A percentile compares a stretch with the other conserved stretches of the same genome.
Conservation (phyloP, 495 filamentous ascomycete genomes). For the Tuber umbilicatum region DNA sequence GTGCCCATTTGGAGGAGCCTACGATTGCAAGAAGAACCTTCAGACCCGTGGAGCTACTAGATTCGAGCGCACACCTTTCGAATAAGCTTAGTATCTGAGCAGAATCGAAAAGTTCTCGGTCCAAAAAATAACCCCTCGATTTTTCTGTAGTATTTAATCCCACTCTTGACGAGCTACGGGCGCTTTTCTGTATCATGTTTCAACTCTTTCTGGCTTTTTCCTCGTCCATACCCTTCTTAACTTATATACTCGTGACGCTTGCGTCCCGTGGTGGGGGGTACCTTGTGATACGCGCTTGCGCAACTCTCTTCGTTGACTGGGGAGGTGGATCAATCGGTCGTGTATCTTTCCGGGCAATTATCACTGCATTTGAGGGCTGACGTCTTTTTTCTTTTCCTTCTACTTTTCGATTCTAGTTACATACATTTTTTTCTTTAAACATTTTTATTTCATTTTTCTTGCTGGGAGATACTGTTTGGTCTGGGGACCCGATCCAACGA, state of each 20-base stretch:
- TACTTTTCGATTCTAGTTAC: background rate
- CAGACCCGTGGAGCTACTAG: constrained; percentile 29
- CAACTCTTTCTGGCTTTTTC: background rate
- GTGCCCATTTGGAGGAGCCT: constrained; percentile 39
- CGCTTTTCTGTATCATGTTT: background rate
- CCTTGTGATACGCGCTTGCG: background rate
- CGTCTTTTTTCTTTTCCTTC: background rate
- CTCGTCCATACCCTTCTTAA: background rate
- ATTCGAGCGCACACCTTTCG: constrained; percentile 29
- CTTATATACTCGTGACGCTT: background rate
- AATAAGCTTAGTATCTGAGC: background rate
- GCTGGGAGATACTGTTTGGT: background rate
- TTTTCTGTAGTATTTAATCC: background rate
- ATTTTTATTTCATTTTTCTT: background rate
- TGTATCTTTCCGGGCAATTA: background rate
- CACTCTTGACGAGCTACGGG: background rate
- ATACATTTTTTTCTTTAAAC: background rate
- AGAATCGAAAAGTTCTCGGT: background rate
- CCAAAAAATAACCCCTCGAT: background rate
- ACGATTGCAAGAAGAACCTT: constrained; percentile 33
- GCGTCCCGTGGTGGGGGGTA: background rate
- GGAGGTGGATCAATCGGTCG: background rate
- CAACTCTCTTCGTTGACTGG: background rate
- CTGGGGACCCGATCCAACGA: background rate
- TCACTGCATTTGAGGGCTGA: background rate